Base-by-base conservation (phyloP, 1,139 yeast species). In the Sugiyamaella castrensis region DNA sequence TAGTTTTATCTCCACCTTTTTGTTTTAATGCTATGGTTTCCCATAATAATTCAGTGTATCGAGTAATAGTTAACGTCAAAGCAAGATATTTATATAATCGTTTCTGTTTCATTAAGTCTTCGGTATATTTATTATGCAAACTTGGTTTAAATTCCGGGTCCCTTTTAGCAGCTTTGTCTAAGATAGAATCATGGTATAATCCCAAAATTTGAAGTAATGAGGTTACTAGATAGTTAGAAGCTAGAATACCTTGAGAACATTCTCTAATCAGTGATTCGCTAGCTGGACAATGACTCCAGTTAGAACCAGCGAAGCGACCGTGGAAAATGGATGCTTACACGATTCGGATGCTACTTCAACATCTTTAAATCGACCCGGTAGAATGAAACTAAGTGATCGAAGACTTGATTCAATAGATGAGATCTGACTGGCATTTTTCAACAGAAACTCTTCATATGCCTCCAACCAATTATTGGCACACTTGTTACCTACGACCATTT, bases 311-410 rank as follows among this genome's bases (percentile, higher is more conserved):
- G 30, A 24, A 10, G 2, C 4, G 9, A n/a, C n/a, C n/a, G n/a
- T n/a, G n/a, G n/a, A n/a, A n/a, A n/a, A 24, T 26, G 19, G 16
- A 9, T 7, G 34, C 53, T 36, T 43, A 51, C 53, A 36, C 8
- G 61, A 51, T 53, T 68, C 72, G 11, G 70, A 56, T 4, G 67
- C 69, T 24, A 69, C 57, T 49, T 71, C 76, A 33, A 68, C 71
- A 35, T 71, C 69, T 43, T 71, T 65, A 55, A 68, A 68, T 44
- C 71, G 67, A 8, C 74, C 73, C 1, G 76, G 75, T 13, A 70
- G 56, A 29, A 72, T 57, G 49, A 68, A 67, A n/a, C 68, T 62
- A 40, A 72, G 57, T 16, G 71, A 63, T 34, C 69, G 59, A 27
- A 71, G 54, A 3, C 69, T 63, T 12, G 67, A 61, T 53, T 72